Conservation (phyloP, 176 grass and related monocot species). For the Hyparrhenia diplandra region DNA sequence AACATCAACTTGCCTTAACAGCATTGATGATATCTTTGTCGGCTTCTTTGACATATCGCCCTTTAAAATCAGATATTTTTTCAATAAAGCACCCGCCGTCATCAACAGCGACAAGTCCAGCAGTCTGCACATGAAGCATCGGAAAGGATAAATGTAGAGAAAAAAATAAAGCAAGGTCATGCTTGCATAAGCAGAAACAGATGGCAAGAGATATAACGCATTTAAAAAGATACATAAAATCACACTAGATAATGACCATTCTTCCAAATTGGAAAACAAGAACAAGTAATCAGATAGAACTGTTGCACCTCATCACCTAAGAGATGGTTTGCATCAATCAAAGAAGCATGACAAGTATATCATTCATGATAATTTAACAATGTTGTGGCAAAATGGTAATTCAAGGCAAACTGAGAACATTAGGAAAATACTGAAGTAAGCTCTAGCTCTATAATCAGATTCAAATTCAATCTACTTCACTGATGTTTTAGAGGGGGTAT, state of each 20-base stretch:
- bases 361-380: background rate
- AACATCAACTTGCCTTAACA: slow-evolving; percentile 79
- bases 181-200: background rate
- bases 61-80: slow-evolving; percentile 73
- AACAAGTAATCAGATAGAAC: background rate
- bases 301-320: background rate
- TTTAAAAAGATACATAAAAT: slow-evolving; percentile 3
- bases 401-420: background rate
- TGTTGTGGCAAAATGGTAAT: background rate
- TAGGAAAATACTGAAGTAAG: background rate
- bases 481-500: background rate
- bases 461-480: background rate
- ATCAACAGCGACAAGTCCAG: slow-evolving; percentile 92
- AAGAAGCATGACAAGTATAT: background rate
- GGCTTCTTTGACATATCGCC: slow-evolving; percentile 84
- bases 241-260: background rate
- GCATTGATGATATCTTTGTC: slow-evolving; percentile 89
- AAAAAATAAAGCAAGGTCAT: background rate
- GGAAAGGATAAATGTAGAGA: background rate
- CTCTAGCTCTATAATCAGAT: background rate
- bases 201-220: background rate
- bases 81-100: slow-evolving; percentile 83
- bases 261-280: background rate
- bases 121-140: slow-evolving; percentile 41
- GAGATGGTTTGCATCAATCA: slow-evolving; percentile 4